Base-by-base conservation (phyloP, 202 grass and related monocot species). In the Musa balbisiana region DNA sequence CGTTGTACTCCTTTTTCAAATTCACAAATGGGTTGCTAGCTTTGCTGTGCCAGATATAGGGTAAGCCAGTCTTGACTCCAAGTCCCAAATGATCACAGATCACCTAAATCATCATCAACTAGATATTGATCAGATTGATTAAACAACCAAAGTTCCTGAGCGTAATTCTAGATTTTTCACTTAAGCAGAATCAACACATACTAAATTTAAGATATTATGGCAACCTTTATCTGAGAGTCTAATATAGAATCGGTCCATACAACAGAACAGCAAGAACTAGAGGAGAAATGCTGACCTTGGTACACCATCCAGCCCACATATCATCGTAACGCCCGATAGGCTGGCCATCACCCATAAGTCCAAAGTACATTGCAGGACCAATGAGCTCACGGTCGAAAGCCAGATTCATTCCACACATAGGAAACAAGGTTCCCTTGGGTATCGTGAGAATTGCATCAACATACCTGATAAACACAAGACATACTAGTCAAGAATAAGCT, bases 341-440 rank as follows among this genome's bases (percentile, higher is more conserved):
- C 8, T 67, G 64, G 26, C 64, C 64, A 67, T 67, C 64, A 43
- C 64, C 64, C 64, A 67, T 67, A 15, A 67, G 64, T 22, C 64
- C 64, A 67, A 67, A 67, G 64, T 67, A 67, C 64, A 67, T 67
- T 16, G 64, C 64, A 67, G 64, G 64, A 26, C 64, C 64, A 43
- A 67, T 67, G 64, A 67, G 64, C 64, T 67, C 64, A 67, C 64
- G 64, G 25, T 67, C 64, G 4, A 67, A 67, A 13, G 25, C 64
- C 24, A 67, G 12, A 33, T 67, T 67, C 64, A 67, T 67, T 11
- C 64, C 64, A 43, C 64, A 67, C 64, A 67, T 67, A 16, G 64
- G 64, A 67, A 67, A 67, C 64, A 67, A 43, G 15, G 64, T 67
- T 33, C 64, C 64, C 64, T 43, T 67, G 64, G 64, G 64, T 25